phyloP scores from a whole-genome alignment of 352 stramenopile species.

The Phytophthora europaea region DNA sequence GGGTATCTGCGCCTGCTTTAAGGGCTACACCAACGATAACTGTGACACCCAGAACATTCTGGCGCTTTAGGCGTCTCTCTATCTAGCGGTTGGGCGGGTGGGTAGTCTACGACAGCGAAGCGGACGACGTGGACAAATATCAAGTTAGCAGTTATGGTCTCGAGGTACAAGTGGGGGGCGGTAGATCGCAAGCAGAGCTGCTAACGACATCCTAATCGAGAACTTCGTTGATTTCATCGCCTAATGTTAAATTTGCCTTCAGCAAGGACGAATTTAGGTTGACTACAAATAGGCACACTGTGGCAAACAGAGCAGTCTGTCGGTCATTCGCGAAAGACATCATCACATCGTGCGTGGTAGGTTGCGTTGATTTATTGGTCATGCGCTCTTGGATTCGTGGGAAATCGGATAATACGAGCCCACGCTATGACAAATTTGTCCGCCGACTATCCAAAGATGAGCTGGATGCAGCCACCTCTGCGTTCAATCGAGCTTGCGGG shows the following conservation, averaged over 20 bases:
- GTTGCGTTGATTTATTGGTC: neutral
- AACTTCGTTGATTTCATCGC: neutral
- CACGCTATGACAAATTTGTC: neutral
- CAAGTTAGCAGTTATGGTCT: neutral
- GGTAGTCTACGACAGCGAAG: neutral
- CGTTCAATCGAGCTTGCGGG: constrained; percentile 58
- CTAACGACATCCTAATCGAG: neutral
- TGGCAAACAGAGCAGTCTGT: neutral
- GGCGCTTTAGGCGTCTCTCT: constrained; percentile 53
- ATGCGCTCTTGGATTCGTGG: neutral
- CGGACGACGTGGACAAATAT: neutral
- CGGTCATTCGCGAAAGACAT: neutral
- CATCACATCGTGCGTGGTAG: neutral
- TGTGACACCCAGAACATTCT: constrained; percentile 89
- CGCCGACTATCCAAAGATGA: constrained; percentile 39
- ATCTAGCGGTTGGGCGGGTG: constrained; percentile 4
- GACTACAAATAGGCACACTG: neutral
- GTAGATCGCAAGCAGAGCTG: neutral
- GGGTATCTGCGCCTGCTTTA: constrained; percentile 89
- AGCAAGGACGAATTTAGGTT: neutral
- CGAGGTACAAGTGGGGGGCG: neutral
- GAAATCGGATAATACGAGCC: neutral
- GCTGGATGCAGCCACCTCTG: constrained; percentile 26
- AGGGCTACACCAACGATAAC: constrained; percentile 91
- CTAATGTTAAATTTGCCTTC: neutral